Percentiles rank a stretch among this genome's conserved stretches.
Conservation (phyloP, 2,329 filamentous ascomycete species). For the Stagonosporopsis tanaceti region DNA sequence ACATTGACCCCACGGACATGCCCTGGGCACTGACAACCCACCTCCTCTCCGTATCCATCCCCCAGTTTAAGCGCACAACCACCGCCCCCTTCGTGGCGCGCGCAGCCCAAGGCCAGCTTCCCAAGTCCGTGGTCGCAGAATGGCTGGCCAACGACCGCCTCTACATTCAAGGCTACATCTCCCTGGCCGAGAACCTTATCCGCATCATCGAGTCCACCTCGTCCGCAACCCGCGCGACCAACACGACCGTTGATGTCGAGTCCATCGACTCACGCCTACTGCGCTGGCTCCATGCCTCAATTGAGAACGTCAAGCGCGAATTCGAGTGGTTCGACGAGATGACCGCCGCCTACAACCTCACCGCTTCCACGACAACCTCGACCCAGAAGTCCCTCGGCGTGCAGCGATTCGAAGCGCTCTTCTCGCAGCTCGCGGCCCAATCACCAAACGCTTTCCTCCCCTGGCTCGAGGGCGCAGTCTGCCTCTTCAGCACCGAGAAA, state of each 20-base stretch:
- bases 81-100: conserved; percentile 40
- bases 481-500: conserved; percentile 47
- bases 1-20: conserved; percentile 29
- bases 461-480: conserved; percentile 44
- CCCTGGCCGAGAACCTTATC: conserved; percentile 34
- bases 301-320: conserved; percentile 45
- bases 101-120: conserved; percentile 42
- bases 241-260: conserved; percentile 23
- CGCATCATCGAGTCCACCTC: conserved; percentile 26
- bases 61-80: conserved; percentile 42
- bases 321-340: conserved; percentile 43
- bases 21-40: conserved; percentile 43
- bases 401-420: conserved; percentile 41
- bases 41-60: conserved; percentile 36
- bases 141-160: conserved; percentile 48
- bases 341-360: conserved; percentile 33
- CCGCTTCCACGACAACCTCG: neutral
- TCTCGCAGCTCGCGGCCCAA: conserved; percentile 21
- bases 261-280: conserved; percentile 34
- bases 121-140: conserved; percentile 40
- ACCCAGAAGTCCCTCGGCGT: conserved; percentile 37
- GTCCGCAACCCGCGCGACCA: conserved; percentile 24
- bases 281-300: conserved; percentile 42
- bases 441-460: conserved; percentile 31
- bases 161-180: conserved; percentile 46